A percentile compares a stretch with the other conserved stretches of the same genome.
Evolutionary conservation across 768 basidiomycete species (phyloP).

Genomic region (Lentinula sp.): DNA sequence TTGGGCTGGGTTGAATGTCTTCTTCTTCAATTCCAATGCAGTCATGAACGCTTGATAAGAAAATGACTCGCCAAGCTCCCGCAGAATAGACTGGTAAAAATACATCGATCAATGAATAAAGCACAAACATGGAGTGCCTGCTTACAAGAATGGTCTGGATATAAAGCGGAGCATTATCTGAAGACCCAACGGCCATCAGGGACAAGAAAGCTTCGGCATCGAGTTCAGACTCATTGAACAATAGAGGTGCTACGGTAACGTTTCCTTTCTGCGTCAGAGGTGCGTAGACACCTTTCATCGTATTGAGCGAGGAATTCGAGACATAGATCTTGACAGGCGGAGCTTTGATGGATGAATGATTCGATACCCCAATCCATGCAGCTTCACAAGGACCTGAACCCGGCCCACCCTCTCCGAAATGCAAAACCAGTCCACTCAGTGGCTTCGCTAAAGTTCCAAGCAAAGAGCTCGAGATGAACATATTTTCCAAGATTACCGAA

Average conservation of each 20-base stretch:
- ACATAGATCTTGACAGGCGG: slow-evolving; percentile 47
- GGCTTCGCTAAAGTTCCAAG: slow-evolving; percentile 50
- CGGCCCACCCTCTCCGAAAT: slow-evolving; percentile 63
- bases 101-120: background rate
- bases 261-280: slow-evolving; percentile 33
- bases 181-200: slow-evolving; percentile 67
- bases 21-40: slow-evolving; percentile 38
- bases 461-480: slow-evolving; percentile 50
- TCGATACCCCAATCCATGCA: slow-evolving; percentile 46
- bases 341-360: slow-evolving; percentile 20
- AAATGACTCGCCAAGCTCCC: slow-evolving; percentile 57
- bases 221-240: slow-evolving; percentile 52
- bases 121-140: background rate
- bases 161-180: slow-evolving; percentile 60
- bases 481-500: slow-evolving; percentile 61
- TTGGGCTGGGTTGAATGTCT: slow-evolving; percentile 53
- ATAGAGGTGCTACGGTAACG: slow-evolving; percentile 47
- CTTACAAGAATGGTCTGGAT: slow-evolving; percentile 63
- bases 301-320: slow-evolving; percentile 53
- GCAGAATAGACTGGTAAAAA: slow-evolving; percentile 43
- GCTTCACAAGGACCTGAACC: slow-evolving; percentile 57
- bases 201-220: slow-evolving; percentile 66
- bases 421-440: slow-evolving; percentile 58
- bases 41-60: slow-evolving; percentile 43
- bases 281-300: slow-evolving; percentile 52